A percentile compares a stretch with the other conserved stretches of the same genome.
Conservation (phyloP, 1,139 yeast genomes). For the Taphrina wiesneri region DNA sequence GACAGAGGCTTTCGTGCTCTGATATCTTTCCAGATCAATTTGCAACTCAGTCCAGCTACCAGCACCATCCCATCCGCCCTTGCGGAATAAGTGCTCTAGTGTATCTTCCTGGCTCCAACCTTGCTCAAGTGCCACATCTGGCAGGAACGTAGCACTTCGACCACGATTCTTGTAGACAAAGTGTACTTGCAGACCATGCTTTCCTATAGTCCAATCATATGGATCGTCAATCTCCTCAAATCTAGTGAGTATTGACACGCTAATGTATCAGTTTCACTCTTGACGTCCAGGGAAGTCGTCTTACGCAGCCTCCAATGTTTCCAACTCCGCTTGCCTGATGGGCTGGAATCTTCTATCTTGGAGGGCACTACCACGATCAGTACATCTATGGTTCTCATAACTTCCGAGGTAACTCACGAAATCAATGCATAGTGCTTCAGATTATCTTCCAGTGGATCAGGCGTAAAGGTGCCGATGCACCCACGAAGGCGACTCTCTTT, state of each 20-base stretch:
- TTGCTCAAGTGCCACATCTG: constrained; percentile 88
- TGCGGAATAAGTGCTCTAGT: constrained; percentile 64
- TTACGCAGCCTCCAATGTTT: constrained; percentile 50
- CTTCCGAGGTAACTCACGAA: constrained; percentile 51
- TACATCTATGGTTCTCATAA: neutral
- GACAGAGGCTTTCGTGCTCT: constrained; percentile 43
- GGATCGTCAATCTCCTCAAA: constrained; percentile 57
- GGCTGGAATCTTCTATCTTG: constrained; percentile 78
- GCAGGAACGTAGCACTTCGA: constrained; percentile 76
- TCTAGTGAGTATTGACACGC: constrained; percentile 66
- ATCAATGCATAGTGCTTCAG: constrained; percentile 62
- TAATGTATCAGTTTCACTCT: constrained; percentile 41
- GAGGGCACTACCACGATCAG: constrained; percentile 51
- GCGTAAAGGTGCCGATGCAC: constrained; percentile 83
- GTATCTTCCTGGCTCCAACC: constrained; percentile 78
- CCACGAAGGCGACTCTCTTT: constrained; percentile 58
- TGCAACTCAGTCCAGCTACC: constrained; percentile 35
- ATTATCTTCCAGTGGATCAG: constrained; percentile 56
- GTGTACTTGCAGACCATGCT: constrained; percentile 71
- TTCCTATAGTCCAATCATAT: constrained; percentile 77
- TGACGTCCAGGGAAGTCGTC: neutral
- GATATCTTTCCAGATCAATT: constrained; percentile 45
- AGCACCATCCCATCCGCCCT: constrained; percentile 57
- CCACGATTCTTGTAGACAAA: constrained; percentile 47
- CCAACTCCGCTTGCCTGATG: constrained; percentile 59